Percentiles rank a stretch among this genome's conserved stretches.
These are phyloP conservation scores for Suillus ampliporus DNA, from an alignment of 768 basidiomycete genomes.

Conservation along the genomic window DNA sequence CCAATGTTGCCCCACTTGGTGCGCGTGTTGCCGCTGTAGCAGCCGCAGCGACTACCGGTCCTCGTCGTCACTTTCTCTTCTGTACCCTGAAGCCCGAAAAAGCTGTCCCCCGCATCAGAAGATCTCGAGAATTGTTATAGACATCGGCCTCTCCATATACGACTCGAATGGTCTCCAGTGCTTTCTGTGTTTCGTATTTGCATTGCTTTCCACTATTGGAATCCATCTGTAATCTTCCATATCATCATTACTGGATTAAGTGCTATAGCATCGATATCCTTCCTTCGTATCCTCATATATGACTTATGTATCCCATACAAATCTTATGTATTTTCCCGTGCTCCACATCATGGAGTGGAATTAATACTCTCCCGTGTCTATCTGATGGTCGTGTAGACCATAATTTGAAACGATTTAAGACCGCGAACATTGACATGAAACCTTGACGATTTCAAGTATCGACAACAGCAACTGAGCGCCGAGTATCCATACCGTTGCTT, in stretches of 20 bases:
- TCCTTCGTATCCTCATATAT: background rate
- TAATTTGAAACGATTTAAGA: too few species aligned
- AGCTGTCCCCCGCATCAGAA: constrained; percentile 47
- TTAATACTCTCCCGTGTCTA: too few species aligned
- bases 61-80: constrained; percentile 84
- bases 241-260: background rate
- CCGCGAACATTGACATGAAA: too few species aligned
- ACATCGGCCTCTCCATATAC: background rate
- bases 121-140: constrained; percentile 45
- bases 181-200: background rate
- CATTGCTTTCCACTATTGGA: background rate
- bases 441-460: background rate
- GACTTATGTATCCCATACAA: constrained; percentile 1
- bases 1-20: constrained; percentile 60
- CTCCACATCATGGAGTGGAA: background rate
- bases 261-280: background rate
- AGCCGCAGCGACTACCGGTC: constrained; percentile 69
- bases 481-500: background rate
- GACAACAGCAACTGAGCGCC: background rate
- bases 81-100: constrained; percentile 74
- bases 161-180: background rate
- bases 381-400: background rate
- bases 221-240: background rate
- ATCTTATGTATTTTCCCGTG: background rate
- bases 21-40: constrained; percentile 58